A percentile compares a stretch with the other conserved stretches of the same genome.
Conservation (phyloP, 2,329 filamentous ascomycete genomes). For the Stachybotrys elegans region DNA sequence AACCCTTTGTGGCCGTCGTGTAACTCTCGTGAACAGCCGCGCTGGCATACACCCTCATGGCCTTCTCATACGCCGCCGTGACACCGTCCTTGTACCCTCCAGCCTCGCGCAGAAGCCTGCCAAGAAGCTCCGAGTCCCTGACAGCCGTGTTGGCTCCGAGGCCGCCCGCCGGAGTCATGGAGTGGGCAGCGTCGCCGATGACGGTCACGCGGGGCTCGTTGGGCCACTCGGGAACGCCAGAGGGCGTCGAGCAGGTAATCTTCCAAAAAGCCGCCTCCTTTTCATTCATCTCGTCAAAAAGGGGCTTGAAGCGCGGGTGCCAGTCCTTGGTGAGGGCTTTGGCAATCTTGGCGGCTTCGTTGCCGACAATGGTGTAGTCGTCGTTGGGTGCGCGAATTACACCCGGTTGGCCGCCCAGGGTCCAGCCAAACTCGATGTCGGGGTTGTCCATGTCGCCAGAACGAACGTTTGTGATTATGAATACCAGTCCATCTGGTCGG, state of each 20-base stretch:
- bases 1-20: constrained; percentile 33
- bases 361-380: constrained; percentile 53
- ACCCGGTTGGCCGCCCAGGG: constrained; percentile 53
- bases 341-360: constrained; percentile 52
- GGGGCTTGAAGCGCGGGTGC: constrained; percentile 48
- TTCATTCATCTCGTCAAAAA: constrained; percentile 55
- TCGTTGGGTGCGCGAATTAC: constrained; percentile 54
- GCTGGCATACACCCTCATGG: constrained; percentile 57
- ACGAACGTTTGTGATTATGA: constrained; percentile 60
- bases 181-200: constrained; percentile 53
- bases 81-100: constrained; percentile 50
- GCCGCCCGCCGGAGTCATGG: constrained; percentile 53
- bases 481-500: constrained; percentile 40
- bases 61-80: constrained; percentile 52
- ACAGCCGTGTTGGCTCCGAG: constrained; percentile 55
- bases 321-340: constrained; percentile 47
- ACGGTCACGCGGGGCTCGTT: constrained; percentile 54
- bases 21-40: constrained; percentile 53
- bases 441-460: constrained; percentile 55
- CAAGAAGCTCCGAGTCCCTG: constrained; percentile 49
- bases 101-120: constrained; percentile 43
- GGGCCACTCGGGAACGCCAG: constrained; percentile 54
- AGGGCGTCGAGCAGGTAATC: constrained; percentile 57
- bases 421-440: constrained; percentile 56
- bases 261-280: constrained; percentile 60